A percentile compares a stretch with the other conserved stretches of the same genome.
These are phyloP conservation scores for Lodderomyces elongisporus DNA, from an alignment of 1,139 yeast species.

Conservation along the genomic window DNA sequence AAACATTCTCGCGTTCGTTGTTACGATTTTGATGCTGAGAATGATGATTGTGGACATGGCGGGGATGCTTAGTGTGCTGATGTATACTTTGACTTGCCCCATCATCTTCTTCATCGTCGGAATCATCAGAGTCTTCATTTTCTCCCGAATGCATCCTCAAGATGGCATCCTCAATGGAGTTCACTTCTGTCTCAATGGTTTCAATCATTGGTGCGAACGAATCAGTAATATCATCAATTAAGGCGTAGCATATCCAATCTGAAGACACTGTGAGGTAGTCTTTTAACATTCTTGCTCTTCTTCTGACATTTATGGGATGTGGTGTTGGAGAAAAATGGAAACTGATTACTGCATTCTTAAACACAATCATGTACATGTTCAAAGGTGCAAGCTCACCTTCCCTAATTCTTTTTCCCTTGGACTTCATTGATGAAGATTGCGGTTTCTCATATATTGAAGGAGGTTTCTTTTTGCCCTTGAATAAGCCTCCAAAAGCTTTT, in stretches of 20 bases:
- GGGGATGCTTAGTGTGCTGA: background rate
- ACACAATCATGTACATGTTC: slow-evolving; percentile 88
- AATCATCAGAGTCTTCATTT: slow-evolving; percentile 37
- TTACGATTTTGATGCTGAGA: slow-evolving; percentile 1
- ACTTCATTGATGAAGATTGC: slow-evolving; percentile 20
- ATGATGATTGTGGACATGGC: slow-evolving; percentile 1
- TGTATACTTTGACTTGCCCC: slow-evolving; percentile 10
- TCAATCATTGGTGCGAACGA: slow-evolving; percentile 96
- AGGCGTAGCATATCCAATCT: slow-evolving; percentile 96
- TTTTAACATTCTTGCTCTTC: slow-evolving; percentile 80
- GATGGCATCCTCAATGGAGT: slow-evolving; percentile 86
- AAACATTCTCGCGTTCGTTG: slow-evolving; percentile 20
- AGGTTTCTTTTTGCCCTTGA: slow-evolving; percentile 7
- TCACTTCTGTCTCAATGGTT: slow-evolving; percentile 87
- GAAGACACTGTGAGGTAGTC: slow-evolving; percentile 88
- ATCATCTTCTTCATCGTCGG: slow-evolving; percentile 30
- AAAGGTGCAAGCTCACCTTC: slow-evolving; percentile 84
- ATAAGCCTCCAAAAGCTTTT: slow-evolving; percentile 3
- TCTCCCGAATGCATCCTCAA: slow-evolving; percentile 77
- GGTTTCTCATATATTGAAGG: slow-evolving; percentile 13
- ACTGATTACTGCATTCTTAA: slow-evolving; percentile 84
- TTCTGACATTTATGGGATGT: slow-evolving; percentile 90
- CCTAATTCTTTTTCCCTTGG: slow-evolving; percentile 35
- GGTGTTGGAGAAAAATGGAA: slow-evolving; percentile 95
- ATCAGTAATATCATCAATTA: slow-evolving; percentile 95